A percentile compares a stretch with the other conserved stretches of the same genome.
Evolutionary conservation across 352 stramenopile genomes (phyloP).

Genomic region (Thalassiosira sp.): DNA sequence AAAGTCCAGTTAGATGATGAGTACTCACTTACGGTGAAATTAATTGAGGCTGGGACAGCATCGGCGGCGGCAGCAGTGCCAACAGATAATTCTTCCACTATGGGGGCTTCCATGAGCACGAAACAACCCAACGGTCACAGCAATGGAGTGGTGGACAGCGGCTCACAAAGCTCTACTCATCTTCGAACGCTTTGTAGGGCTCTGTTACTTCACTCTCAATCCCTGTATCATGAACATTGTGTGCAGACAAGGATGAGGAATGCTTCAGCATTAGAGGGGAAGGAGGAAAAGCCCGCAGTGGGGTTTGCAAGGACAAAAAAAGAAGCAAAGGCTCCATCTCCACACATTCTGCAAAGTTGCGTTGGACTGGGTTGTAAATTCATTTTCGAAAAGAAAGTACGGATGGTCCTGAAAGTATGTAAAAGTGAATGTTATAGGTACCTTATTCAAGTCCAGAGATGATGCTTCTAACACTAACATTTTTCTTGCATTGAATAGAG

Average conservation of each 20-base stretch:
- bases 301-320: slow-evolving; percentile 59
- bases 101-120: slow-evolving; percentile 6
- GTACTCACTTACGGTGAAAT: slow-evolving; percentile 75
- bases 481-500: slow-evolving; percentile 13
- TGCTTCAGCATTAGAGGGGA: slow-evolving; percentile 30
- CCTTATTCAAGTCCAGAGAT: no score
- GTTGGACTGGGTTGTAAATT: slow-evolving; percentile 76
- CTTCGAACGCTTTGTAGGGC: slow-evolving; percentile 69
- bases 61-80: slow-evolving; percentile 15
- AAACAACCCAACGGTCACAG: slow-evolving; percentile 16
- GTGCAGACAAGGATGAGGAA: slow-evolving; percentile 39
- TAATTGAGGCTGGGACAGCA: slow-evolving; percentile 69
- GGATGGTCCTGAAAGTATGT: slow-evolving; percentile 51
- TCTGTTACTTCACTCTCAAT: slow-evolving; percentile 78
- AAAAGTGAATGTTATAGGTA: no score
- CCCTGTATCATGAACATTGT: slow-evolving; percentile 77
- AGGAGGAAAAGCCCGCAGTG: slow-evolving; percentile 37
- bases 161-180: slow-evolving; percentile 61
- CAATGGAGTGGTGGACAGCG: slow-evolving; percentile 36
- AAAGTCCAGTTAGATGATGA: slow-evolving; percentile 82
- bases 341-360: slow-evolving; percentile 72
- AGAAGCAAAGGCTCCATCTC: slow-evolving; percentile 42
- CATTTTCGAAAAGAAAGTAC: slow-evolving; percentile 75
- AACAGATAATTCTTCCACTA: slow-evolving; percentile 7
- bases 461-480: not conserved